Evolutionary conservation across 2,329 filamentous ascomycete species (phyloP), one percentile per base, ranked within the genome.

Genomic region (Nothophoma quercina): DNA sequence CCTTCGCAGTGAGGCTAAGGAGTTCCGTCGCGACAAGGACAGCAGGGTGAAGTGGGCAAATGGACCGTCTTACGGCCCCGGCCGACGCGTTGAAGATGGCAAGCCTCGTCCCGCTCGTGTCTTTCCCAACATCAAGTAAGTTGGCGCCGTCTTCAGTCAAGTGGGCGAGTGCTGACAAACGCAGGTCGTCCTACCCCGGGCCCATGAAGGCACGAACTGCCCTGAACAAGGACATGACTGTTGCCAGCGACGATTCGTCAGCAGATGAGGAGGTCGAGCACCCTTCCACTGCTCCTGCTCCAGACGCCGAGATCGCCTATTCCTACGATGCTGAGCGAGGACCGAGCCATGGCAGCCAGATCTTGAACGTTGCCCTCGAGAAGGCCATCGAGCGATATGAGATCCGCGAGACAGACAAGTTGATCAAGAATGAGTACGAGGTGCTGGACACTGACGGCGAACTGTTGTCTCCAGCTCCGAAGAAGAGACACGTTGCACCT

Each of bases 391-490:
- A 84, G 75, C 79, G 78, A 58, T 87, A 80, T 65, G 84, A 87
- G 73, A 81, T 79, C 56, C 80, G 80, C 62, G 81, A 84, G 72
- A 86, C 83, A 2, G 82, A 85, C 71, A 84, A 84, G 73, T 69
- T 87, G 39, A 80, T 85, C 68, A 82, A 81, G 73, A 78, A 79
- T 49, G 84, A 86, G 73, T 87, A 86, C 62, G 83, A 86, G 65
- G 78, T 77, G 62, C 80, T 76, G 60, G 79, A 79, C 44, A 59
- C 66, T 13, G 64, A 76, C 26, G 74, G 75, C 54, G 76, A 76
- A 60, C 63, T 67, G 16, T 67, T 67, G 16, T 75, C 72, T 52
- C 62, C 68, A 19, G 61, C 54, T 26, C 54, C 64, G 33, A 72
- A 71, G 64, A 64, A 65, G 59, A 71, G 69, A 58, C 62, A 69